A percentile compares a stretch with the other conserved stretches of the same genome.
Evolutionary conservation across 2,329 filamentous ascomycete genomes (phyloP).

Genomic region (Taxawa tesnikishii): DNA sequence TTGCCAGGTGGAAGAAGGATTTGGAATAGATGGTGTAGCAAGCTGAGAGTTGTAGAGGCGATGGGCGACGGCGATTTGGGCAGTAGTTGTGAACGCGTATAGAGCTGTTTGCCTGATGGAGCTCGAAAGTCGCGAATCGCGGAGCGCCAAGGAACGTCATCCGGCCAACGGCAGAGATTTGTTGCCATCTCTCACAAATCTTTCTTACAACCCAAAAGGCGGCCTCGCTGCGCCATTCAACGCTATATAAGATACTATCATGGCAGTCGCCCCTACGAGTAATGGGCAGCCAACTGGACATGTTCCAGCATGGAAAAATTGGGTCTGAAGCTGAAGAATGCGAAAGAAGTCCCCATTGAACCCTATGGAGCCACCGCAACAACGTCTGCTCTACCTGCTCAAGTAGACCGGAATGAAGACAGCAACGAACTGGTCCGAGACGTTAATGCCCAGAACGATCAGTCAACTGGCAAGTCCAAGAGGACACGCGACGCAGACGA

Average conservation of each 20-base stretch:
- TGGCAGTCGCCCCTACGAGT: background rate
- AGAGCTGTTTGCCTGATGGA: slow-evolving; percentile 2
- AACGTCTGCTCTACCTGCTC: background rate
- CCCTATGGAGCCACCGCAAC: background rate
- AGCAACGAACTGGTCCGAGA: too few species aligned
- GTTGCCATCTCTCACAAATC: too few species aligned
- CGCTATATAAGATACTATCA: background rate
- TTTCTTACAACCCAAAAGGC: too few species aligned
- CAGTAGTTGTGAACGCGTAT: slow-evolving; percentile 1
- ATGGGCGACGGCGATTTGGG: slow-evolving; percentile 3
- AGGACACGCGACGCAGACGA: background rate
- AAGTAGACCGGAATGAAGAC: too few species aligned
- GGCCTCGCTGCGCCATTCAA: background rate
- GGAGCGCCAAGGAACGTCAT: background rate
- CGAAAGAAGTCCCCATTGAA: slow-evolving; percentile 20
- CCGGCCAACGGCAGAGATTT: background rate
- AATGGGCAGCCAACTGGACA: slow-evolving; percentile 7
- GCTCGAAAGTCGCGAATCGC: background rate
- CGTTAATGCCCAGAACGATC: too few species aligned
- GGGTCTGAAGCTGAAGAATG: slow-evolving; percentile 47
- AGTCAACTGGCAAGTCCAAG: background rate
- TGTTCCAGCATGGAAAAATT: slow-evolving; percentile 48
- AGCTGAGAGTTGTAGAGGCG: background rate
- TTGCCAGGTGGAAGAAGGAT: background rate
- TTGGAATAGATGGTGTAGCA: background rate